These are phyloP conservation scores for Chlamydomonas incerta DNA, from an alignment of 139 green algal genomes.

Conservation along the genomic window DNA sequence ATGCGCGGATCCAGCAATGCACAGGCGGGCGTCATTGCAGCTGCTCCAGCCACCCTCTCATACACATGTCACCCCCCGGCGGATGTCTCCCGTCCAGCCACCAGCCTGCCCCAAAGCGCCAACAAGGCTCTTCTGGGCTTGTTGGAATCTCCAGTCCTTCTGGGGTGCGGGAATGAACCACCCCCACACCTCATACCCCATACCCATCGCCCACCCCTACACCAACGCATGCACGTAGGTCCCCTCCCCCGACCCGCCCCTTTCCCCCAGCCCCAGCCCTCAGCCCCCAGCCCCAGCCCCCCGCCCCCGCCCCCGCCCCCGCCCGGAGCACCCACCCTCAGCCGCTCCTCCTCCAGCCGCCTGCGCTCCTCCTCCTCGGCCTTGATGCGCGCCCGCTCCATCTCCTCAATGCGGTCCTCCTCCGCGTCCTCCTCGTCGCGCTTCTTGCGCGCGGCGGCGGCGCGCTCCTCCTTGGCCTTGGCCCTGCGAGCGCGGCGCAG, in stretches of 20 bases:
- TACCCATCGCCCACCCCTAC: too few species aligned
- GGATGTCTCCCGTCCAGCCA: too few species aligned
- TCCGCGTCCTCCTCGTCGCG: conserved; percentile 62
- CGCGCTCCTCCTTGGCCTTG: conserved; percentile 22
- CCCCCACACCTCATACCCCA: too few species aligned
- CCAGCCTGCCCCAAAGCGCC: too few species aligned
- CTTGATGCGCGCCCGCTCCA: conserved; percentile 52
- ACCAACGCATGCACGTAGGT: too few species aligned
- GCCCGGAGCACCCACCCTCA: conserved; percentile 22
- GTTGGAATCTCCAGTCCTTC: too few species aligned
- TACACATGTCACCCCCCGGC: too few species aligned
- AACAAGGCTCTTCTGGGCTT: too few species aligned
- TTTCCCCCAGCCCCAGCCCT: neutral
- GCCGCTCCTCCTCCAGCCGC: conserved; percentile 47
- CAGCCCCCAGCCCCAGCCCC: neutral
- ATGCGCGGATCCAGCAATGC: too few species aligned
- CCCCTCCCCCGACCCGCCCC: too few species aligned
- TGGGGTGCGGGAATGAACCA: too few species aligned
- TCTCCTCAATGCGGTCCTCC: conserved; percentile 61
- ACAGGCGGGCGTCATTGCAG: neutral
- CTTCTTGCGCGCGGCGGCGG: conserved; percentile 43
- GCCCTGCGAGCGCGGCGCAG: conserved; percentile 1
- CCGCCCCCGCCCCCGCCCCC: neutral
- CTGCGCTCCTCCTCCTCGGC: conserved; percentile 47
- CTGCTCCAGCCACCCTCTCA: too few species aligned